Evolutionary conservation across 2,329 filamentous ascomycete species (phyloP).

Genomic region (Plenodomus biglobosus): DNA sequence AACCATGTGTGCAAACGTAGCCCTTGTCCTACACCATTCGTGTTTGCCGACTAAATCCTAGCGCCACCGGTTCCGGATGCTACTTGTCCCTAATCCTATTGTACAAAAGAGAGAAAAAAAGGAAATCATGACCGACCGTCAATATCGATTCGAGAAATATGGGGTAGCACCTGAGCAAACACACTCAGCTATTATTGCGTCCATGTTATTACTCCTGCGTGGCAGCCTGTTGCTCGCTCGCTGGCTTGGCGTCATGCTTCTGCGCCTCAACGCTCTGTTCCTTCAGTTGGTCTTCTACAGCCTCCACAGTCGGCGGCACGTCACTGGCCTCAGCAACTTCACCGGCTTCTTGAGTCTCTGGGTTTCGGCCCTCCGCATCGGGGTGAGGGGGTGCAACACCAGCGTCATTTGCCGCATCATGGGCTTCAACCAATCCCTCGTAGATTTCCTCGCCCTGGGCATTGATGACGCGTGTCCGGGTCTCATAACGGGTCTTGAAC

Average conservation of each 20-base stretch:
- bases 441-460: slow-evolving; percentile 75
- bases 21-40: neutral
- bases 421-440: slow-evolving; percentile 46
- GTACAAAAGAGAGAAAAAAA: slow-evolving; percentile 13
- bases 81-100: slow-evolving; percentile 11
- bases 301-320: slow-evolving; percentile 45
- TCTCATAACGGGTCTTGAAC: slow-evolving; percentile 95
- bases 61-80: slow-evolving; percentile 13
- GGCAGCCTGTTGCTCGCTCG: slow-evolving; percentile 43
- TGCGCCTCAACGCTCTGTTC: slow-evolving; percentile 47
- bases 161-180: neutral
- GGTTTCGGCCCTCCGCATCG: slow-evolving; percentile 59
- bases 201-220: slow-evolving; percentile 27
- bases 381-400: slow-evolving; percentile 57
- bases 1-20: neutral
- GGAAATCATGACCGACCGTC: neutral
- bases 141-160: neutral
- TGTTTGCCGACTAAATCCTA: slow-evolving; percentile 1
- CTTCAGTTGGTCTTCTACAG: slow-evolving; percentile 47
- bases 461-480: slow-evolving; percentile 83
- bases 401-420: slow-evolving; percentile 31
- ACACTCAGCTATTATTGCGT: neutral
- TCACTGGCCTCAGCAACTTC: slow-evolving; percentile 46
- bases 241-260: slow-evolving; percentile 41
- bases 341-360: slow-evolving; percentile 53